Base-by-base conservation (phyloP, 2,329 filamentous ascomycete genomes). In the Diaporthe sp. region DNA sequence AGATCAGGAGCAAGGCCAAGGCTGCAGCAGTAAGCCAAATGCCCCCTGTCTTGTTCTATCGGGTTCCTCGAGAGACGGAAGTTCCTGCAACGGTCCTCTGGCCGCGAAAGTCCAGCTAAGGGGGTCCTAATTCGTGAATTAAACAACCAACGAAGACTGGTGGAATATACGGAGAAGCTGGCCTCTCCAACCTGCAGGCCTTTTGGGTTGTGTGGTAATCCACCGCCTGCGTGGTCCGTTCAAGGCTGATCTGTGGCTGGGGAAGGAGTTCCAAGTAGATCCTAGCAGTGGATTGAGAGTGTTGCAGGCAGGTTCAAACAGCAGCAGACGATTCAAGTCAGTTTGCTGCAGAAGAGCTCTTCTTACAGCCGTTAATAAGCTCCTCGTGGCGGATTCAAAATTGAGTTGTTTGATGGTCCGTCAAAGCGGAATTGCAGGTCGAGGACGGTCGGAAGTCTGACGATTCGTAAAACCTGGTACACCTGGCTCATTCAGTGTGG, bases 11-110 rank as follows among this genome's bases (percentile, higher is more conserved):
- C 20, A 68, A 37, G 31, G 53, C 53, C 53, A 55, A 55, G 25
- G 58, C 58, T 44, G 58, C 60, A 63, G 39, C 28, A 37, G 70
- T 67, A 63, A 73, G 73, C 75, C 42, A 65, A 9, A 34, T 58
- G 68, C 60, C 73, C 73, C 61, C 70, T 72, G 61, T 73, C 70
- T 58, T 53, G 53, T 75, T 75, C 75, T 44, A 72, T 70, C 58
- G 72, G 72, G 60, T 76, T 75, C 72, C 67, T 72, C 31, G 68
- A 71, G 61, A 44, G 44, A 58, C 53, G 53, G 42, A 44, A 8
- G 37, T 58, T 49, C 61, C 61, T 67, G 61, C 42, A 34, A n/a
- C 20, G n/a, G 17, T 67, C 42, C 61, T 71, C 34, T 8, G 44
- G 57, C 51, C 70, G 71, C 65, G 70, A 51, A 57, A 68, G 47